These are phyloP conservation scores for Pseudomonodictys pantanalensis DNA, from an alignment of 495 filamentous ascomycete genomes.

Conservation along the genomic window DNA sequence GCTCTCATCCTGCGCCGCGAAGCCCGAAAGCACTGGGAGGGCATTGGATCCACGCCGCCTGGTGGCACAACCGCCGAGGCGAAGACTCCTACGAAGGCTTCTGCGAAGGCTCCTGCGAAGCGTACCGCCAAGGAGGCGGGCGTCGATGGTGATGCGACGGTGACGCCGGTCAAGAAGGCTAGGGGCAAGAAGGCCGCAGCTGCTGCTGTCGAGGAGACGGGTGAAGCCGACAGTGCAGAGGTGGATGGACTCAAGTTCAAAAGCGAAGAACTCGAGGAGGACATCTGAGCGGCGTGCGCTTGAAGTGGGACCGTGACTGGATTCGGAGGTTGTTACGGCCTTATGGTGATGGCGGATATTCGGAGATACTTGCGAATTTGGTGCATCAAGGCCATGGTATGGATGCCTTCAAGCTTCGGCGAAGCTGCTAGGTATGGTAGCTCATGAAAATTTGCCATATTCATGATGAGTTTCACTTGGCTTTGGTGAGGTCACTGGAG, in stretches of 20 bases:
- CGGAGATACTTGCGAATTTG: too few species aligned
- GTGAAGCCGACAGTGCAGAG: background rate
- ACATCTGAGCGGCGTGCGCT: too few species aligned
- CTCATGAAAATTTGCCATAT: too few species aligned
- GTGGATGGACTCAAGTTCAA: background rate
- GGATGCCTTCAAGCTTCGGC: too few species aligned
- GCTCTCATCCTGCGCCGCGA: background rate
- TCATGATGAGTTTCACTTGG: too few species aligned
- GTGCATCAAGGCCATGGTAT: too few species aligned
- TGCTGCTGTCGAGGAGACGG: background rate
- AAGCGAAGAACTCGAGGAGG: background rate
- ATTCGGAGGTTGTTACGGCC: too few species aligned
- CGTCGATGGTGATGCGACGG: background rate
- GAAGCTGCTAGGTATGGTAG: too few species aligned
- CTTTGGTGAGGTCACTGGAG: too few species aligned
- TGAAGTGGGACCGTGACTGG: too few species aligned
- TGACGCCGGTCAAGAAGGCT: background rate
- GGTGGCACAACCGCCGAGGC: constrained; percentile 7
- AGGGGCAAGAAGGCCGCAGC: background rate
- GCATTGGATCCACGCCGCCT: too few species aligned
- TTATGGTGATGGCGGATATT: too few species aligned
- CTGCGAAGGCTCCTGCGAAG: background rate
- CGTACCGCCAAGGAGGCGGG: background rate
- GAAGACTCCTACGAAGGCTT: background rate
- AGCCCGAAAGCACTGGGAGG: background rate